phyloP scores from a whole-genome alignment of 805 yeast genomes.

The Starmerella stellata region DNA sequence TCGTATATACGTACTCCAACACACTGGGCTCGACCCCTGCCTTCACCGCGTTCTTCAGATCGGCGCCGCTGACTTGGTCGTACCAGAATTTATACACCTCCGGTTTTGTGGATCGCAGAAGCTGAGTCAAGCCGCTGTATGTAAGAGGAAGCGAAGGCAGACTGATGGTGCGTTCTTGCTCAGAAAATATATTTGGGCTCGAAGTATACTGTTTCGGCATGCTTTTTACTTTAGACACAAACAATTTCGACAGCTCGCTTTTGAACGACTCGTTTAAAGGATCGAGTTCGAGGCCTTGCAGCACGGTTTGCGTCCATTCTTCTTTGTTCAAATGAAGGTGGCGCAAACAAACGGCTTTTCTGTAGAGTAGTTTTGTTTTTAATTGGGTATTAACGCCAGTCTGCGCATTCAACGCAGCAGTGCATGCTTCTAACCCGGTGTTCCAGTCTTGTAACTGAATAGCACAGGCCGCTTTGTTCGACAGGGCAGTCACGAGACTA shows the following conservation, averaged over 20 bases:
- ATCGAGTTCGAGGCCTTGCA: constrained; percentile 13
- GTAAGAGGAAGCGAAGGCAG: constrained; percentile 14
- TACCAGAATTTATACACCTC: constrained; percentile 13
- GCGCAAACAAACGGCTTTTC: constrained; percentile 13
- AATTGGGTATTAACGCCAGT: constrained; percentile 2
- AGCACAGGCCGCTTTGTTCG: constrained; percentile 18
- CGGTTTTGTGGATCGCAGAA: constrained; percentile 6
- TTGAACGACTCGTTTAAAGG: constrained; percentile 11
- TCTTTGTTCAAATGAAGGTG: constrained; percentile 6
- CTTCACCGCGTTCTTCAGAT: constrained; percentile 10
- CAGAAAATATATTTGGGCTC: not conserved
- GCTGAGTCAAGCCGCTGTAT: constrained; percentile 10
- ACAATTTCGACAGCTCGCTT: constrained; percentile 6
- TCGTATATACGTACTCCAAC: constrained; percentile 12
- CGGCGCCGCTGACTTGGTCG: constrained; percentile 6
- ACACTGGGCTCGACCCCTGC: constrained; percentile 18
- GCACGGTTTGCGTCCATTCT: constrained; percentile 6
- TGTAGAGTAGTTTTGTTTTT: constrained; percentile 11
- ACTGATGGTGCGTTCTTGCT: not conserved
- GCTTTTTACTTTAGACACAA: constrained; percentile 3
- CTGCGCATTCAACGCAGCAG: constrained; percentile 5
- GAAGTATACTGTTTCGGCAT: constrained; percentile 7
- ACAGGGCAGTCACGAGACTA: constrained; percentile 10
- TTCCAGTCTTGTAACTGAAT: constrained; percentile 11
- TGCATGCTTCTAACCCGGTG: constrained; percentile 12